phyloP scores from a whole-genome alignment of 2,329 filamentous ascomycete species.

The Ceratocystis eucalypticola region DNA sequence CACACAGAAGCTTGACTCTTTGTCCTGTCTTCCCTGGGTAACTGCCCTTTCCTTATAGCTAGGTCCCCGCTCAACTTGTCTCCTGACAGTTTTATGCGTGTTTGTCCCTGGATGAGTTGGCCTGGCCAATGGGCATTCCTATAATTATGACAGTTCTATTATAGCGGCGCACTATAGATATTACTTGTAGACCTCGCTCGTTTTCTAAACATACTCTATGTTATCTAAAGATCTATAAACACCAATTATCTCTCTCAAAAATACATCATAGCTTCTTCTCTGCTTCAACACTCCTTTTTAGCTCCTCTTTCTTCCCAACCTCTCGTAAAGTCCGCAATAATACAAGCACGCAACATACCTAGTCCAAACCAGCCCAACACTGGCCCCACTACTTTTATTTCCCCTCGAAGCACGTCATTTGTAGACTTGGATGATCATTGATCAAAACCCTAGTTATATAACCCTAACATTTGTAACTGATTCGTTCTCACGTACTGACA shows the following conservation, averaged over 20 bases:
- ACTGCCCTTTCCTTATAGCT: background rate
- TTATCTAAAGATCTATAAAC: background rate
- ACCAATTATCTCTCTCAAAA: background rate
- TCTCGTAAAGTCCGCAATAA: background rate
- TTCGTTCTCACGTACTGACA: background rate
- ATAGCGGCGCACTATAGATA: background rate
- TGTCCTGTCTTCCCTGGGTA: background rate
- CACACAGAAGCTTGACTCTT: background rate
- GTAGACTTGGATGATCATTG: background rate
- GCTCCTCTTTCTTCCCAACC: background rate
- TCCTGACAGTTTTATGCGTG: background rate
- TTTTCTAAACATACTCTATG: background rate
- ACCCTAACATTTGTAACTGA: too few species aligned
- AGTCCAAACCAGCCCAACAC: background rate
- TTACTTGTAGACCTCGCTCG: background rate
- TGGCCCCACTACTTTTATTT: background rate
- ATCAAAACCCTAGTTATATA: background rate
- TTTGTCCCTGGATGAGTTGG: background rate
- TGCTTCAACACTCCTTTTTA: background rate
- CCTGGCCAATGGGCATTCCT: background rate
- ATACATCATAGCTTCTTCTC: background rate
- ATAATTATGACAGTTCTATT: background rate
- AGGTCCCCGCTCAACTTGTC: background rate
- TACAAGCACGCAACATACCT: background rate
- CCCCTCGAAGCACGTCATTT: conserved; percentile 6